Base-by-base conservation (phyloP, 2,329 filamentous ascomycete genomes). In the Claviceps purpurea region DNA sequence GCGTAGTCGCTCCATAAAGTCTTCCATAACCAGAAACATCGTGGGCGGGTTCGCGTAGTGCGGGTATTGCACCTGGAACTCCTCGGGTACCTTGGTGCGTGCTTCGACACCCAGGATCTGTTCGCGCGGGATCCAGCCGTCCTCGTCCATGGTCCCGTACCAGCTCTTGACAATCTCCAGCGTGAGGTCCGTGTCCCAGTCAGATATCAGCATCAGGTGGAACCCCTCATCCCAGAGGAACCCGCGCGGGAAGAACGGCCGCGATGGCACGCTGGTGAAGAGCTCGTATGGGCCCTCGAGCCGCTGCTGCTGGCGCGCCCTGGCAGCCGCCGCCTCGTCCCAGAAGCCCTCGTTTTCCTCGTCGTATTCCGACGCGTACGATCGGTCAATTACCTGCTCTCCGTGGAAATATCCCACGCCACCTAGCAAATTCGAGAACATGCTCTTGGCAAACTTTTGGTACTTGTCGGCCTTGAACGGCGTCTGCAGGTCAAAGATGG, bases 211-310 rank as follows among this genome's bases (percentile, higher is more conserved):
- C 47, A 95, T 73, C 39, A 98, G 74, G 63, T 98, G 93, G 69
- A 97, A 98, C 0, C 93, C 93, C 67, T 98, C 93, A 61, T 98
- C 93, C 93, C 93, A 98, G 4, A 97, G 75, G 66, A 98, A 98
- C 1, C 93, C 93, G 55, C 93, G 79, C 1, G 93, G 93, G 70
- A 98, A 98, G 73, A 98, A 98, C 0, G 93, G 87, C 4, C 93
- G 77, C 8, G 91, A 97, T 0, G 93, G 93, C 52, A 97, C 84
- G 60, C 84, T 88, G 6, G 90, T 94, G 65, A 90, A 97, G 2
- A 98, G 78, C 65, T 95, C 88, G 51, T 84, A 87, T 1, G 91
- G 89, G 0, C 88, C 88, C 62, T 94, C 89, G 0, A 84, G 69
- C 54, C 81, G 74, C 57, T 89, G 82, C 56, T 80, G 70, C 52